Base-by-base conservation (phyloP, 495 filamentous ascomycete species). In the Penicillium robsamsonii region DNA sequence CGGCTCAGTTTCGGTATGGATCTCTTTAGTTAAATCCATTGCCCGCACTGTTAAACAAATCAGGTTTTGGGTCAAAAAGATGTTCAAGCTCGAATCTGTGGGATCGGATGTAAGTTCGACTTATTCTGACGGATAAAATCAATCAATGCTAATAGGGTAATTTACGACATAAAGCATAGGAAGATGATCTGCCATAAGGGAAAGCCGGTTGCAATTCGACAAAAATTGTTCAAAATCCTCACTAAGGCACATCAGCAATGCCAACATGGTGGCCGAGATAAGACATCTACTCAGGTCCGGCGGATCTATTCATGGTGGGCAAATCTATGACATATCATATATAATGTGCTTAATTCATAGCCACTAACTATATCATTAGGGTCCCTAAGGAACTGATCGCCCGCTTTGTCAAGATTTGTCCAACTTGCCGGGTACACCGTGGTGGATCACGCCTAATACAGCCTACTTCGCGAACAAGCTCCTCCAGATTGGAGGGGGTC, bases 51-150 rank as follows among this genome's bases (percentile, higher is more conserved):
- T 60, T 70, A 54, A 71, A 22, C 13, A 5, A 18, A 27, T 48
- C 57, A 81, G 81, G 33, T 83, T 83, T 58, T 84, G 81, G 81
- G 80, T 79, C 15, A 84, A 83, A 58, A 83, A 83, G 58, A 84
- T 83, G 81, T 84, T 84, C 64, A 77, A 78, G 47, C 70, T 83
- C 45, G 67, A 75, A 50, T 51, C 66, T 24, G 69, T 75, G 45
- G 75, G 77, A 43, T 52, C 69, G 49, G 66, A 73, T 57, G 75
- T 78, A 63, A 48, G 75, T 63, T 8, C 43, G 8, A 5, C 3
- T 27, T 12, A 5, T 17, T 15, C 25, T 22, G 1, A n/a, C 15
- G 6, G 5, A 17, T 5, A 22, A 11, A 31, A 27, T 31, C 24
- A 25, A 25, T 25, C 15, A 9, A 59, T 55, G 15, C 56, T 72